Evolutionary conservation across 495 filamentous ascomycete species (phyloP).

Genomic region (Penicillium cinerascens): DNA sequence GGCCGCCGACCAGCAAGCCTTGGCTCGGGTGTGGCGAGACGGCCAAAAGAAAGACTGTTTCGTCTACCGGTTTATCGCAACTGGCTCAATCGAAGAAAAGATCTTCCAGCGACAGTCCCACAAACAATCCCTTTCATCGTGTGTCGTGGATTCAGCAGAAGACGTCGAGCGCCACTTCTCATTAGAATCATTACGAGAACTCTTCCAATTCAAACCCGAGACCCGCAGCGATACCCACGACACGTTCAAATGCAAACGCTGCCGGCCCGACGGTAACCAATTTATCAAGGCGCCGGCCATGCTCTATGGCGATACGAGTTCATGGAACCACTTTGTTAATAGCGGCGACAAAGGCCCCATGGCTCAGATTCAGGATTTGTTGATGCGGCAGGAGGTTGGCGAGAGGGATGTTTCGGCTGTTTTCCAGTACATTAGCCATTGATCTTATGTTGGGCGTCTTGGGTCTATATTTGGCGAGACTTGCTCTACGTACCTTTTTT

Average conservation of each 20-base stretch:
- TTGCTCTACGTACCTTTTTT: background rate
- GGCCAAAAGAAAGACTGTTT: conserved; percentile 99
- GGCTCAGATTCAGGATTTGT: conserved; percentile 80
- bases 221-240: conserved; percentile 95
- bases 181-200: conserved; percentile 78
- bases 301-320: conserved; percentile 96
- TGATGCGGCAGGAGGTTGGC: conserved; percentile 81
- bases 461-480: background rate
- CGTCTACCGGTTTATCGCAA: conserved; percentile 97
- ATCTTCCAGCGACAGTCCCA: conserved; percentile 98
- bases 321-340: conserved; percentile 97
- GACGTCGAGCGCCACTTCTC: conserved; percentile 97
- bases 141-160: conserved; percentile 95
- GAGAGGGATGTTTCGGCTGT: conserved; percentile 84
- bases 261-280: conserved; percentile 81
- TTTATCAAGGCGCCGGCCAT: conserved; percentile 86
- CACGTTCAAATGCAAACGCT: conserved; percentile 98
- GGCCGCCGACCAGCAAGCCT: conserved; percentile 94
- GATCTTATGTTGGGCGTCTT: conserved; percentile 17
- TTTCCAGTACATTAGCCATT: conserved; percentile 98
- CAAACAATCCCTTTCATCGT: conserved; percentile 93
- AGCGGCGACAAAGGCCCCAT: conserved; percentile 64
- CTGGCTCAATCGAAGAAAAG: conserved; percentile 98
- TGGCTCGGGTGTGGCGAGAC: conserved; percentile 97
- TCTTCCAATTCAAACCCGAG: conserved; percentile 85